These are phyloP conservation scores for Omphalotus olearius DNA, from an alignment of 1,284 basidiomycete genomes.

Conservation along the genomic window DNA sequence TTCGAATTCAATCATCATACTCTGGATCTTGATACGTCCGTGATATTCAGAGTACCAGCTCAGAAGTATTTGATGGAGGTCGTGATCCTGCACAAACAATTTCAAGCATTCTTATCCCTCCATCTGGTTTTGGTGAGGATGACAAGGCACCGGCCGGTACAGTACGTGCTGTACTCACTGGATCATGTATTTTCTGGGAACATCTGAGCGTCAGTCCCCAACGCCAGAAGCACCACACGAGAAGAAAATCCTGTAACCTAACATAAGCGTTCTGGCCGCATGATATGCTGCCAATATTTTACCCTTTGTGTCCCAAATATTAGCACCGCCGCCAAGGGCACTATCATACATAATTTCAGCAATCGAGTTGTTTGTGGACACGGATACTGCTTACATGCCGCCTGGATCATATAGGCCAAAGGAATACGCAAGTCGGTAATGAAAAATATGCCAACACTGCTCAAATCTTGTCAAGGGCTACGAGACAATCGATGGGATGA, in stretches of 20 bases:
- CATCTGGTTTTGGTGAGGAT: too few species aligned
- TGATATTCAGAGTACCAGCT: too few species aligned
- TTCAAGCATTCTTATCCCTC: too few species aligned
- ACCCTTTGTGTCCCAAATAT: constrained; percentile 47
- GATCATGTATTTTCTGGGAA: too few species aligned
- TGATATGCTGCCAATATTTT: constrained; percentile 3
- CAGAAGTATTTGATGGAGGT: too few species aligned
- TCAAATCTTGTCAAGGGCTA: constrained; percentile 5
- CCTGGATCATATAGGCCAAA: constrained; percentile 47
- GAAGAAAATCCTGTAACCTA: constrained; percentile 29
- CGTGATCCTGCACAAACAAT: too few species aligned
- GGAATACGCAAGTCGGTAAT: constrained; percentile 26
- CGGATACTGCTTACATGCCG: constrained; percentile 35
- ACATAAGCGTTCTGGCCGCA: not conserved
- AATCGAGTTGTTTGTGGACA: not conserved
- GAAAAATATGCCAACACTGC: constrained; percentile 36
- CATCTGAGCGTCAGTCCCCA: too few species aligned
- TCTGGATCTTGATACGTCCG: not conserved
- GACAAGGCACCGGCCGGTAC: too few species aligned
- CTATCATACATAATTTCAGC: constrained; percentile 18
- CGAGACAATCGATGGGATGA: not conserved
- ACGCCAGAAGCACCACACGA: constrained; percentile 31
- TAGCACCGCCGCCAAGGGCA: constrained; percentile 40
- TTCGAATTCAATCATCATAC: constrained; percentile 3
- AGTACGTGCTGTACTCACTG: too few species aligned